These are phyloP conservation scores for Patellaria atrata DNA, from an alignment of 495 filamentous ascomycete genomes.

Conservation along the genomic window DNA sequence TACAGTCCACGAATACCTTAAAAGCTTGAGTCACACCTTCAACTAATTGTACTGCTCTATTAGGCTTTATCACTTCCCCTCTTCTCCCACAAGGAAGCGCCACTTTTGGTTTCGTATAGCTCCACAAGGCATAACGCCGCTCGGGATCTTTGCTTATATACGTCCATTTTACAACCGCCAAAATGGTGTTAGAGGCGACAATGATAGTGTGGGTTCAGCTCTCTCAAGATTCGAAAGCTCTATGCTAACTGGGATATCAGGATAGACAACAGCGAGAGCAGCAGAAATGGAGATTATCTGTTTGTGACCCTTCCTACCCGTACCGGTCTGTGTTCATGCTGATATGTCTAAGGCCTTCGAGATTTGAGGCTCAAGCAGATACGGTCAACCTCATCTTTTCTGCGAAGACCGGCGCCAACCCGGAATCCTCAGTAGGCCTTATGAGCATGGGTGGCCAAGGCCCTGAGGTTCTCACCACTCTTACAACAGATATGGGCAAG, in stretches of 20 bases:
- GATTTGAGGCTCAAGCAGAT: constrained; percentile 91
- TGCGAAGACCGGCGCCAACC: constrained; percentile 83
- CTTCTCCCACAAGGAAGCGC: too few relatives aligned
- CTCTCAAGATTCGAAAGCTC: constrained; percentile 7
- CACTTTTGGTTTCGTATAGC: too few relatives aligned
- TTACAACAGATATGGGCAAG: constrained; percentile 90
- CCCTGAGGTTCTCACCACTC: constrained; percentile 87
- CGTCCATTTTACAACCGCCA: constrained; percentile 17
- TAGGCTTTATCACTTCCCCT: too few relatives aligned
- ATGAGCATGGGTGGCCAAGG: constrained; percentile 99
- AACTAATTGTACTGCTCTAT: too few relatives aligned
- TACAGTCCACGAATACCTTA: too few relatives aligned
- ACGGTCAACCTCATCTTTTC: constrained; percentile 90
- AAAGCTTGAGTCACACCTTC: too few relatives aligned
- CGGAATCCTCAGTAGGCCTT: constrained; percentile 89
- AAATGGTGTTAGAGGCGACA: constrained; percentile 58
- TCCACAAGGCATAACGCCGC: too few relatives aligned
- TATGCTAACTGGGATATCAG: constrained; percentile 29
- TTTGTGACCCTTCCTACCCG: constrained; percentile 22
- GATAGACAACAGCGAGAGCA: constrained; percentile 97
- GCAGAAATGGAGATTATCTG: constrained; percentile 91
- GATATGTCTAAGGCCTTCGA: constrained; percentile 47
- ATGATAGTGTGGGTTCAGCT: constrained; percentile 50
- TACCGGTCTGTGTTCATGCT: background rate
- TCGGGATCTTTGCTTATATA: too few relatives aligned